Percentiles rank a stretch among this genome's conserved stretches.
Evolutionary conservation across 768 basidiomycete genomes (phyloP).

Genomic region (Flagelloscypha sp.): DNA sequence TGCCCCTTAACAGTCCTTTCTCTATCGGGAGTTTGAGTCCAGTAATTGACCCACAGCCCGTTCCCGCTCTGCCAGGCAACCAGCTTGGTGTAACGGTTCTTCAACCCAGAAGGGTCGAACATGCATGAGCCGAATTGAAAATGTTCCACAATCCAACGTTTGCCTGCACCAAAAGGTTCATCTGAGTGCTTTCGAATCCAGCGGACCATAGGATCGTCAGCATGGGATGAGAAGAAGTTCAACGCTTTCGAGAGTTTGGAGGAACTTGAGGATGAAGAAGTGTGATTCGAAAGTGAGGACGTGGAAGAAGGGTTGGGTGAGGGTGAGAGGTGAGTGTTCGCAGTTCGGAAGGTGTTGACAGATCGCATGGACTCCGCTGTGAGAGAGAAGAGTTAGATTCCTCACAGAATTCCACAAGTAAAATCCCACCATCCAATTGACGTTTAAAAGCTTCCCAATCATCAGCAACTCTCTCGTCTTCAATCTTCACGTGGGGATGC

Average conservation of each 20-base stretch:
- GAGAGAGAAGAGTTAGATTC: neutral
- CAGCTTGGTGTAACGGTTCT: conserved; percentile 38
- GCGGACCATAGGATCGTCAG: conserved; percentile 35
- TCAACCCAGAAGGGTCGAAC: conserved; percentile 46
- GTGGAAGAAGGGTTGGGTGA: conserved; percentile 8
- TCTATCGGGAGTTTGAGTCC: conserved; percentile 37
- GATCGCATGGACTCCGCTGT: neutral
- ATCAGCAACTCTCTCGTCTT: conserved; percentile 38
- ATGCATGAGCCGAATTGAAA: conserved; percentile 53
- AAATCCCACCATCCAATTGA: conserved; percentile 19
- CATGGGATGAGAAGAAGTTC: conserved; percentile 29
- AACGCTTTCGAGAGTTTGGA: conserved; percentile 29
- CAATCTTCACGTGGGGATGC: conserved; percentile 31
- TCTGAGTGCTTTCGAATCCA: conserved; percentile 48
- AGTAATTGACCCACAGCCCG: conserved; percentile 52
- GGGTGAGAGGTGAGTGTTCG: conserved; percentile 7
- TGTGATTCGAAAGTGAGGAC: conserved; percentile 8
- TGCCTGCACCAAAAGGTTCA: conserved; percentile 39
- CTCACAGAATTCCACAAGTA: neutral
- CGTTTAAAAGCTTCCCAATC: conserved; percentile 41
- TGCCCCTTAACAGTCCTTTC: neutral
- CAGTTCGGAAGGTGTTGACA: conserved; percentile 1
- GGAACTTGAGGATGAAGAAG: too few relatives aligned
- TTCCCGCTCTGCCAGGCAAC: conserved; percentile 38
- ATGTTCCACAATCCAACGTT: conserved; percentile 44